A percentile compares a stretch with the other conserved stretches of the same genome.
These are phyloP conservation scores for Chytriomyces sp. DNA, from an alignment of 192 early-diverging fungal genomes.

Conservation along the genomic window DNA sequence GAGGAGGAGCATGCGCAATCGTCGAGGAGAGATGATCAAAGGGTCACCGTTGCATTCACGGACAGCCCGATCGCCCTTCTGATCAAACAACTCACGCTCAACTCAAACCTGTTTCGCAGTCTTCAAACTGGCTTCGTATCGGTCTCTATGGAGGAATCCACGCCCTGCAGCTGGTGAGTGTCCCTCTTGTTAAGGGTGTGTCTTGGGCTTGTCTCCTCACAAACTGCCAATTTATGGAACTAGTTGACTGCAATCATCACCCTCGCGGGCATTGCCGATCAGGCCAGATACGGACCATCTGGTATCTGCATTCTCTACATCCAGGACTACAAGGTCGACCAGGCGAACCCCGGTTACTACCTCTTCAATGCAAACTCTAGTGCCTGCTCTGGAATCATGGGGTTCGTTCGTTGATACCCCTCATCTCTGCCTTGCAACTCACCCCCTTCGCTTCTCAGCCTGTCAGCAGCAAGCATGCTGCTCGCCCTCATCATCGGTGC, in stretches of 20 bases:
- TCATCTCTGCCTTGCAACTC: not conserved
- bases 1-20: no score
- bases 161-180: constrained; percentile 14
- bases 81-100: no score
- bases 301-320: constrained; percentile 41
- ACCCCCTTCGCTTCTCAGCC: constrained; percentile 6
- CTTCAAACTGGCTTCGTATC: constrained; percentile 38
- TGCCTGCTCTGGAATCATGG: constrained; percentile 32
- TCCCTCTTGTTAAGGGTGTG: not conserved
- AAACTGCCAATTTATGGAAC: not conserved
- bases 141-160: constrained; percentile 37
- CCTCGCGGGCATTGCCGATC: constrained; percentile 38
- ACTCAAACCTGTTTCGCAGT: constrained; percentile 6
- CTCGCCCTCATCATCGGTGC: constrained; percentile 33
- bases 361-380: constrained; percentile 37
- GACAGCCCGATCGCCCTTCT: no score
- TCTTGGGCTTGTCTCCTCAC: not conserved
- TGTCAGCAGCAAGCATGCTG: constrained; percentile 30
- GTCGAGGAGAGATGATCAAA: no score
- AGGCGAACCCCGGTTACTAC: constrained; percentile 35
- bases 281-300: constrained; percentile 40
- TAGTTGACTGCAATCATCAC: constrained; percentile 36
- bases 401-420: constrained; percentile 3
- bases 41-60: no score
- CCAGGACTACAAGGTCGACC: constrained; percentile 30